Base-by-base conservation (phyloP, 805 yeast species). In the Yamadazyma sp. region DNA sequence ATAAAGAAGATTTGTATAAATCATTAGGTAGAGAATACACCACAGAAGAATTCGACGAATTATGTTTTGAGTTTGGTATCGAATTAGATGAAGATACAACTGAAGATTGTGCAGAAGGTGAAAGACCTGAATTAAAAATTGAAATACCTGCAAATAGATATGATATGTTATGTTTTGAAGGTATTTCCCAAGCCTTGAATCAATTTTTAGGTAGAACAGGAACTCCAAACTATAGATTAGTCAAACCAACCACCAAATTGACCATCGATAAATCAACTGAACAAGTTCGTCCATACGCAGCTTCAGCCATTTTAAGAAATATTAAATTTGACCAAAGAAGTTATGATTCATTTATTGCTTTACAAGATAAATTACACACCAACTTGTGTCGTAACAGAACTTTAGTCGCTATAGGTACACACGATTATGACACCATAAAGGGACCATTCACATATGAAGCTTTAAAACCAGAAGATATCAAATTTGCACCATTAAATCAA, bases 141-240 rank as follows among this genome's bases (percentile, higher is more conserved):
- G 99, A 93, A 62, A 81, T 94, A 45, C 97, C 96, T 39, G 99
- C 99, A 44, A 93, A 93, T 69, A 84, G 99, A 73, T 94, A 93
- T 57, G 99, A 93, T 61, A 80, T 93, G 89, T 78, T 93, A 47
- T 94, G 98, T 71, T 84, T 88, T 50, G 99, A 93, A 66, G 99
- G 99, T 56, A 88, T 93, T 62, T 88, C 97, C 1, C 94, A 87
- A 56, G 91, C 98, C 1, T 70, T 93, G 56, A 88, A 88, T 54
- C 94, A 89, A 58, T 93, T 86, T 56, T 71, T 91, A 51, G 95
- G 94, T 23, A 78, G 76, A 41, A 50, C 60, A 5, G 56, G 64
- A 31, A 69, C 83, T 27, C 96, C 98, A 33, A 60, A 65, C 20
- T 91, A 75, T 71, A 76, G 65, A 34, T 69, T 85, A 40, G 74